These are phyloP conservation scores for Nothomitra cinnamomea DNA, from an alignment of 2,329 filamentous ascomycete species.

Conservation along the genomic window DNA sequence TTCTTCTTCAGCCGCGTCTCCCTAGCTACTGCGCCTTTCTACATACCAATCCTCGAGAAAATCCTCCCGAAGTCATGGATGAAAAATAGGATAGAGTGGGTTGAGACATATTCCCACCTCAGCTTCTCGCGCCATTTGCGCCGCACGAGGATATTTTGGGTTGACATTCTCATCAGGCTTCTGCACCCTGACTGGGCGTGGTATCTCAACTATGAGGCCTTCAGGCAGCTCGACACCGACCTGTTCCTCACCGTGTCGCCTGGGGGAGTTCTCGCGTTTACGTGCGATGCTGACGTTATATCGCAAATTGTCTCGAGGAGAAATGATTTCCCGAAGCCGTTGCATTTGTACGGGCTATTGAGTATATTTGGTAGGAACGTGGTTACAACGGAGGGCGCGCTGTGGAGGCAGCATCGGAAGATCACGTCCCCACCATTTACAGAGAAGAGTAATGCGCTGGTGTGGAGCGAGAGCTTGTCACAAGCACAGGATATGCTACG, in stretches of 20 bases:
- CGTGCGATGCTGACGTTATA: constrained; percentile 14
- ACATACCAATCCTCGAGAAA: constrained; percentile 25
- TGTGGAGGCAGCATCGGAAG: constrained; percentile 19
- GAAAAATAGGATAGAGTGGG: constrained; percentile 26
- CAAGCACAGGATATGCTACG: constrained; percentile 46
- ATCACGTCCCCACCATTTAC: constrained; percentile 18
- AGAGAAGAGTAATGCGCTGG: constrained; percentile 47
- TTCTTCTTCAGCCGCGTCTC: constrained; percentile 26
- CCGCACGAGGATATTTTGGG: constrained; percentile 10
- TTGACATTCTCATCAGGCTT: constrained; percentile 2
- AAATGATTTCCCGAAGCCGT: constrained; percentile 17
- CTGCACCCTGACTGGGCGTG: constrained; percentile 13
- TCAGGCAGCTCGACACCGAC: constrained; percentile 8
- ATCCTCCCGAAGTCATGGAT: constrained; percentile 24
- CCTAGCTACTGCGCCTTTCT: constrained; percentile 28
- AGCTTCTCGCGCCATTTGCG: not conserved
- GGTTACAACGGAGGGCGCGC: constrained; percentile 16
- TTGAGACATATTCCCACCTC: not conserved
- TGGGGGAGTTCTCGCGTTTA: constrained; percentile 12
- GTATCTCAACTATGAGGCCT: constrained; percentile 11
- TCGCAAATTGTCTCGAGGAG: constrained; percentile 14
- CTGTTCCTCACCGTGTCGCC: constrained; percentile 15
- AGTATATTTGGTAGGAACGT: constrained; percentile 18
- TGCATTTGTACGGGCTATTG: constrained; percentile 16
- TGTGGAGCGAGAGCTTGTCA: constrained; percentile 44